Conservation (phyloP, 371 early-diverging fungal species). For the Mucor racemosus region DNA sequence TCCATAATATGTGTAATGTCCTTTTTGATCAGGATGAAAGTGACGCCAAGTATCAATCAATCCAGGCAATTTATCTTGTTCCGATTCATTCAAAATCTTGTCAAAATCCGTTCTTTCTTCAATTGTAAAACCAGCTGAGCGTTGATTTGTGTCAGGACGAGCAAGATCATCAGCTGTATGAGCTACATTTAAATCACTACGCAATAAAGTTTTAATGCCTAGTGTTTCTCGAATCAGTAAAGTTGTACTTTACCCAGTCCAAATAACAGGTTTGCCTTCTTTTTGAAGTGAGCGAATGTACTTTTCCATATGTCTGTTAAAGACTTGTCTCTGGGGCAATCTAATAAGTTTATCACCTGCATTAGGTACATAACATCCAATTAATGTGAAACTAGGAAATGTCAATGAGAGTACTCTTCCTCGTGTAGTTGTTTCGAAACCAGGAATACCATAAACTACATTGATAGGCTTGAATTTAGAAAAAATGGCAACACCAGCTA, state of each 20-base stretch:
- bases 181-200: slow-evolving; percentile 87
- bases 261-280: slow-evolving; percentile 76
- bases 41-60: slow-evolving; percentile 85
- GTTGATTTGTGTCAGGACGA: slow-evolving; percentile 77
- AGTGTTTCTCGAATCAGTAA: neutral
- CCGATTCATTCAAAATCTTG: slow-evolving; percentile 56
- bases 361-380: slow-evolving; percentile 84
- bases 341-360: slow-evolving; percentile 77
- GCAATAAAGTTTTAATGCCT: neutral
- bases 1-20: slow-evolving; percentile 83
- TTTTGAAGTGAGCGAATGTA: slow-evolving; percentile 72
- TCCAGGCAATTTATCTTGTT: slow-evolving; percentile 38
- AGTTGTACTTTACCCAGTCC: slow-evolving; percentile 67
- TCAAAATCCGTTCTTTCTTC: slow-evolving; percentile 84
- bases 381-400: slow-evolving; percentile 68
- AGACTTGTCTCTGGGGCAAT: slow-evolving; percentile 67
- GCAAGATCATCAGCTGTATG: slow-evolving; percentile 84
- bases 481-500: slow-evolving; percentile 80
- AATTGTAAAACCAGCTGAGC: slow-evolving; percentile 84
- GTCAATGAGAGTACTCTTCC: slow-evolving; percentile 82
- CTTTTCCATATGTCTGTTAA: slow-evolving; percentile 71
- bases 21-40: slow-evolving; percentile 67
- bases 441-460: slow-evolving; percentile 68
- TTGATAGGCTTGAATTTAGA: slow-evolving; percentile 78
- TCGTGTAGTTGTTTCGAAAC: slow-evolving; percentile 55